Evolutionary conservation across 345 rosid genomes (phyloP).

Genomic region (Populus nigra): DNA sequence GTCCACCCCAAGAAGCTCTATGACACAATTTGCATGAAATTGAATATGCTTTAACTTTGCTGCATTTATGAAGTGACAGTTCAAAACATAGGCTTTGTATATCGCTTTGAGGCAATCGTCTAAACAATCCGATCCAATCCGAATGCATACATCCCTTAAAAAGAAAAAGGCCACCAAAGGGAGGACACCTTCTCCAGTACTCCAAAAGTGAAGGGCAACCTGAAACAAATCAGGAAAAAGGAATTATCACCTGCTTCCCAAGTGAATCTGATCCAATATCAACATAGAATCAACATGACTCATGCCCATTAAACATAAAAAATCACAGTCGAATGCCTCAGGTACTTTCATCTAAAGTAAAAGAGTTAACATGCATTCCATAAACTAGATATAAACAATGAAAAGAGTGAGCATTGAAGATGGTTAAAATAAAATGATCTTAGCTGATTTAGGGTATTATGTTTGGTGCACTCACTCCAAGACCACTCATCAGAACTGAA

Average conservation of each 20-base stretch:
- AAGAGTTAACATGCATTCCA: background rate
- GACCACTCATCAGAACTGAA: background rate
- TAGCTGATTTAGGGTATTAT: background rate
- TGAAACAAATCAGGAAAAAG: conserved; percentile 25
- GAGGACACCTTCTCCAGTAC: conserved; percentile 82
- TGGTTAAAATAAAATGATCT: background rate
- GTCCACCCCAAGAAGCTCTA: conserved; percentile 85
- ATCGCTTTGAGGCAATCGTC: conserved; percentile 91
- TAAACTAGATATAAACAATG: background rate
- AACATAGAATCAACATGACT: background rate
- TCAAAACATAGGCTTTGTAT: conserved; percentile 86
- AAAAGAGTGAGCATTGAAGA: background rate
- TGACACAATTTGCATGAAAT: conserved; percentile 76
- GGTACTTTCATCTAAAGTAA: background rate
- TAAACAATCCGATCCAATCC: conserved; percentile 69
- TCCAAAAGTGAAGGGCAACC: conserved; percentile 96
- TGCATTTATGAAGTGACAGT: conserved; percentile 83
- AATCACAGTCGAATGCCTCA: background rate
- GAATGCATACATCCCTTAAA: conserved; percentile 77
- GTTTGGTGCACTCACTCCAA: background rate
- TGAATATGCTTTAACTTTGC: conserved; percentile 71
- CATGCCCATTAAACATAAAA: background rate
- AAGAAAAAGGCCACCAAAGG: conserved; percentile 82
- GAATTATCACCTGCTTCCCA: background rate
- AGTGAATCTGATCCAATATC: background rate